Conservation (phyloP, 2,329 filamentous ascomycete genomes). For the Pyrenochaeta sp. region DNA sequence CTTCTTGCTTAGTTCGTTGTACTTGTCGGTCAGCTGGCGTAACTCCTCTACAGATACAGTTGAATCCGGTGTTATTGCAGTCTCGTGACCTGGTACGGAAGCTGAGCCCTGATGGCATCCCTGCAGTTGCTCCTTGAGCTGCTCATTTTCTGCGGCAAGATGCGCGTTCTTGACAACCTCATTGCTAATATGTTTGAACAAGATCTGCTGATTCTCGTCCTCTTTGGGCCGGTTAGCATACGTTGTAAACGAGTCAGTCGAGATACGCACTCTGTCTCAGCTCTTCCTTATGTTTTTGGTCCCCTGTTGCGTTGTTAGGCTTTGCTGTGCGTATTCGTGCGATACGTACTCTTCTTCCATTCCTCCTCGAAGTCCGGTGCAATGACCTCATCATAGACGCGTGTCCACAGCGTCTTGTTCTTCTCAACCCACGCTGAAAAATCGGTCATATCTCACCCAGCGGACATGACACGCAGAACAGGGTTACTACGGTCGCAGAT, state of each 20-base stretch:
- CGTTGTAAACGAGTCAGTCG: not conserved
- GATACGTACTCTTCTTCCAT: slow-evolving; percentile 42
- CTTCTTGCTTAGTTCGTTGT: slow-evolving; percentile 43
- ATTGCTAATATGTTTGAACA: slow-evolving; percentile 32
- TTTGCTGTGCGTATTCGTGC: slow-evolving; percentile 1
- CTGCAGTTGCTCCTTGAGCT: slow-evolving; percentile 27
- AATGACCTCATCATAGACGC: slow-evolving; percentile 47
- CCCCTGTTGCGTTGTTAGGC: slow-evolving; percentile 26
- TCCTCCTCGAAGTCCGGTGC: slow-evolving; percentile 42
- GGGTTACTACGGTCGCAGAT: not conserved
- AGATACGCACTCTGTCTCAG: slow-evolving; percentile 37
- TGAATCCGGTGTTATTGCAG: not conserved
- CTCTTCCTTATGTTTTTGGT: slow-evolving; percentile 32
- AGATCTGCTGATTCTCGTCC: slow-evolving; percentile 38
- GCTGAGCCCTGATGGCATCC: slow-evolving; percentile 9
- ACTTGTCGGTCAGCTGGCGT: slow-evolving; percentile 37
- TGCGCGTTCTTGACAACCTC: slow-evolving; percentile 29
- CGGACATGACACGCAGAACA: slow-evolving; percentile 1
- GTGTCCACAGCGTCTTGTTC: slow-evolving; percentile 37
- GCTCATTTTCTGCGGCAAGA: slow-evolving; percentile 31
- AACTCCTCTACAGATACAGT: slow-evolving; percentile 34
- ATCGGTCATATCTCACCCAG: slow-evolving; percentile 34
- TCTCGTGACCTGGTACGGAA: slow-evolving; percentile 5
- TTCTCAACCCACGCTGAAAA: slow-evolving; percentile 39
- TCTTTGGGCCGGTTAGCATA: slow-evolving; percentile 23